A percentile compares a stretch with the other conserved stretches of the same genome.
Evolutionary conservation across 2,329 filamentous ascomycete species (phyloP).

Genomic region (Aspergillus alliaceus): DNA sequence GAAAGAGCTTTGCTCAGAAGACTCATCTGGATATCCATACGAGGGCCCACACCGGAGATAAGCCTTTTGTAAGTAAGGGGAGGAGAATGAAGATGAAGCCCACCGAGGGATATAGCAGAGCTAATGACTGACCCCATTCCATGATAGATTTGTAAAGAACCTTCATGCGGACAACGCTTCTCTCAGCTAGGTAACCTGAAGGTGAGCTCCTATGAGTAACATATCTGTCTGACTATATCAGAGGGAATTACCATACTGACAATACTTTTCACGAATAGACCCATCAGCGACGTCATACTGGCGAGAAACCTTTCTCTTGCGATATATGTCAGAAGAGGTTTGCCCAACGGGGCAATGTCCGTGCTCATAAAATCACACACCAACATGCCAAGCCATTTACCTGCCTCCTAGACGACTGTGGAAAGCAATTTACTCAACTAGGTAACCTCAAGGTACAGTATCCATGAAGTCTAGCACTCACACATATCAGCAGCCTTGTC

Average conservation of each 20-base stretch:
- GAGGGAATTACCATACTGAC: not conserved
- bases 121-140: slow-evolving; percentile 3
- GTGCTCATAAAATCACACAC: slow-evolving; percentile 80
- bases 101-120: not conserved
- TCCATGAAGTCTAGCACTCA: not conserved
- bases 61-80: slow-evolving; percentile 74
- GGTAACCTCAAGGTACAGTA: slow-evolving; percentile 82
- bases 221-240: not conserved
- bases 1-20: slow-evolving; percentile 84
- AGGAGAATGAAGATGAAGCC: not conserved
- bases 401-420: slow-evolving; percentile 79
- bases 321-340: slow-evolving; percentile 78
- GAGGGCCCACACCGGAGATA: slow-evolving; percentile 83
- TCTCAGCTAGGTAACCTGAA: slow-evolving; percentile 90
- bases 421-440: slow-evolving; percentile 84
- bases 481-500: not conserved
- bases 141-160: slow-evolving; percentile 64
- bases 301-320: slow-evolving; percentile 81
- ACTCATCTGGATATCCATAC: slow-evolving; percentile 90
- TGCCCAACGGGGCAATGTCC: slow-evolving; percentile 81
- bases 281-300: slow-evolving; percentile 83
- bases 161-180: slow-evolving; percentile 75
- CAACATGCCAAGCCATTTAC: slow-evolving; percentile 73
- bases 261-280: slow-evolving; percentile 53
- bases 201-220: slow-evolving; percentile 47